Evolutionary conservation across 2,329 filamentous ascomycete genomes (phyloP).

Genomic region (Akanthomyces muscarius): DNA sequence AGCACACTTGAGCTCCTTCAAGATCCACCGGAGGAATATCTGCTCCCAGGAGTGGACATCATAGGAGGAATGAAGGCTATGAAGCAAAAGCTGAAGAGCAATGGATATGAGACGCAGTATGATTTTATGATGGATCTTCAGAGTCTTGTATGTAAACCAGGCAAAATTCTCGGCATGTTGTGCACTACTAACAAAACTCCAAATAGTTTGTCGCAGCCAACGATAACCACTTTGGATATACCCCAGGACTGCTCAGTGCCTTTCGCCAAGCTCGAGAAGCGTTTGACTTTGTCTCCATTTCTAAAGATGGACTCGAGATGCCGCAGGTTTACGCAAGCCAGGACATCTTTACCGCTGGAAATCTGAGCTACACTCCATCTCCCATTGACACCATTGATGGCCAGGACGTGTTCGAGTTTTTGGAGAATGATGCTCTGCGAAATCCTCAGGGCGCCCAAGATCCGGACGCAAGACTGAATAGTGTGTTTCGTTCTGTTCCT

Average conservation of each 20-base stretch:
- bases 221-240: slow-evolving; percentile 22
- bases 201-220: slow-evolving; percentile 5
- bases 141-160: slow-evolving; percentile 15
- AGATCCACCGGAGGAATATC: slow-evolving; percentile 20
- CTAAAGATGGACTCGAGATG: slow-evolving; percentile 2
- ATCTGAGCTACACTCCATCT: neutral
- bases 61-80: slow-evolving; percentile 19
- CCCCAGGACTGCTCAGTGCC: slow-evolving; percentile 17
- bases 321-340: neutral
- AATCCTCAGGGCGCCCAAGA: slow-evolving; percentile 3
- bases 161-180: neutral
- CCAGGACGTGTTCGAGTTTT: slow-evolving; percentile 4
- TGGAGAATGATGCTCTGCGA: neutral
- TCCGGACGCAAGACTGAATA: slow-evolving; percentile 8
- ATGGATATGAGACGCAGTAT: slow-evolving; percentile 19
- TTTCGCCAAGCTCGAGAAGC: slow-evolving; percentile 15
- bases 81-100: slow-evolving; percentile 17
- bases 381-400: slow-evolving; percentile 8
- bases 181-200: neutral
- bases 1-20: slow-evolving; percentile 21
- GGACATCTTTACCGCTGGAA: neutral
- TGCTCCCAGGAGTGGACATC: slow-evolving; percentile 22
- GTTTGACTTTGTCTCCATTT: slow-evolving; percentile 20
- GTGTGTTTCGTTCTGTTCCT: neutral
- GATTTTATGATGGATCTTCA: slow-evolving; percentile 20